Base-by-base conservation (phyloP, 805 yeast genomes). In the Hanseniaspora thailandica region DNA sequence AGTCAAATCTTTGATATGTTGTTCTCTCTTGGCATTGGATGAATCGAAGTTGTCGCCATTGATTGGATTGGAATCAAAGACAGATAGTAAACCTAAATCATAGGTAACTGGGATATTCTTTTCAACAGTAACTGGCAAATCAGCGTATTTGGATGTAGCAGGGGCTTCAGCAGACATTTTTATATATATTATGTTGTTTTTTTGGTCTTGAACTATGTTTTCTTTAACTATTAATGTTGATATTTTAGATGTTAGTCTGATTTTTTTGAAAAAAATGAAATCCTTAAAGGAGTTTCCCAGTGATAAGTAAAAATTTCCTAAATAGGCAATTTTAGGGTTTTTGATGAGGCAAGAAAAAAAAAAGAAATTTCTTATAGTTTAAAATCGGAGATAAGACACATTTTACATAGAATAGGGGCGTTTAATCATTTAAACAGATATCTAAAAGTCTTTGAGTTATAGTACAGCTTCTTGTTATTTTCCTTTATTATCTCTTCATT, bases 81-180 rank as follows among this genome's bases (percentile, higher is more conserved):
- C 86, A 5, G 96, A 84, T 53, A 93, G 74, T 67, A 90, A 85
- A 34, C 98, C 98, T 57, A 90, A 71, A 66, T 93, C 98, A 64
- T 77, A 90, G 3, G 80, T 73, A 48, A 85, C 93, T 26, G 97
- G 97, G 56, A 93, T 86, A 28, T 84, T 84, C 67, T 89, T 89
- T 47, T 86, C 94, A 34, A 93, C 97, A 4, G 89, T 83, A 34
- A 85, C 89, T 13, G 94, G 86, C 63, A 65, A 58, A 26, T 58
- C 58, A 47, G 63, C 62, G 48, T 61, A 62, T 46, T 64, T 61
- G 33, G 52, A 47, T 13, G 43, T 35, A 3, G 54, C 49, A 6
- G 56, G 45, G 25, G 52, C 31, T 43, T 43, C 55, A 10, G 53
- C 52, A 38, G 64, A 57, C 64, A 62, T 61, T 52, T 20, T 31